Evolutionary conservation across 768 basidiomycete species (phyloP).

Genomic region (Lactarius akahatsu): DNA sequence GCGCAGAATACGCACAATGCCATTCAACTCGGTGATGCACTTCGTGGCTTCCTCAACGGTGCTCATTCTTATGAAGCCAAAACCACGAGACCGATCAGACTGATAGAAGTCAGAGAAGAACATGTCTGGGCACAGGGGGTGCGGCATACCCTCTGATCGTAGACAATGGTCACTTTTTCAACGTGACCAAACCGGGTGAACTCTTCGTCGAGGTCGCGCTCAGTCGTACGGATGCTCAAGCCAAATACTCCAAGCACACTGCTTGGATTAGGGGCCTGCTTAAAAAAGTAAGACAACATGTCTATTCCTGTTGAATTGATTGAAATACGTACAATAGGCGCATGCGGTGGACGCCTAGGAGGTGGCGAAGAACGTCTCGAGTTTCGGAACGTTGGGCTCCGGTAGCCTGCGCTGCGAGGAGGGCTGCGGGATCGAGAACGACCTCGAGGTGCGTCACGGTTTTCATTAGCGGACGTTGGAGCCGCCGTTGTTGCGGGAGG

Average conservation of each 20-base stretch:
- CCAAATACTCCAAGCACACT: slow-evolving; percentile 96
- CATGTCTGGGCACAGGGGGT: slow-evolving; percentile 17
- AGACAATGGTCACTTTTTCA: slow-evolving; percentile 95
- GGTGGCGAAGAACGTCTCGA: slow-evolving; percentile 45
- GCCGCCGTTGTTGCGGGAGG: slow-evolving; percentile 52
- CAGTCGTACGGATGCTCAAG: slow-evolving; percentile 91
- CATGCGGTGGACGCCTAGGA: slow-evolving; percentile 64
- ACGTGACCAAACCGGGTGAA: slow-evolving; percentile 87
- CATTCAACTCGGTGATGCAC: slow-evolving; percentile 90
- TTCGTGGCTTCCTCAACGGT: slow-evolving; percentile 82
- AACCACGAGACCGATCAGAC: slow-evolving; percentile 96
- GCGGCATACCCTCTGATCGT: slow-evolving; percentile 85
- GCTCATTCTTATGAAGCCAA: slow-evolving; percentile 96
- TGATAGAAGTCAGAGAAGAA: slow-evolving; percentile 34
- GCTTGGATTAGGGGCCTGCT: slow-evolving; percentile 82
- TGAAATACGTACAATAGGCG: slow-evolving; percentile 62
- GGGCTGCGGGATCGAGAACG: slow-evolving; percentile 72
- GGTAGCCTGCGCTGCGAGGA: slow-evolving; percentile 60
- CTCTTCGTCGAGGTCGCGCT: slow-evolving; percentile 93
- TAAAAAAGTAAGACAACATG: slow-evolving; percentile 38
- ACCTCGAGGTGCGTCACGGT: slow-evolving; percentile 59
- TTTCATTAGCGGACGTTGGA: slow-evolving; percentile 41
- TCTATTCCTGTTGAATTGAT: slow-evolving; percentile 13
- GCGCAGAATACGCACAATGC: slow-evolving; percentile 59
- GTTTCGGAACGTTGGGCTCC: slow-evolving; percentile 55